Conservation (phyloP, 257 asterid species). For the Craterostigma plantagineum region DNA sequence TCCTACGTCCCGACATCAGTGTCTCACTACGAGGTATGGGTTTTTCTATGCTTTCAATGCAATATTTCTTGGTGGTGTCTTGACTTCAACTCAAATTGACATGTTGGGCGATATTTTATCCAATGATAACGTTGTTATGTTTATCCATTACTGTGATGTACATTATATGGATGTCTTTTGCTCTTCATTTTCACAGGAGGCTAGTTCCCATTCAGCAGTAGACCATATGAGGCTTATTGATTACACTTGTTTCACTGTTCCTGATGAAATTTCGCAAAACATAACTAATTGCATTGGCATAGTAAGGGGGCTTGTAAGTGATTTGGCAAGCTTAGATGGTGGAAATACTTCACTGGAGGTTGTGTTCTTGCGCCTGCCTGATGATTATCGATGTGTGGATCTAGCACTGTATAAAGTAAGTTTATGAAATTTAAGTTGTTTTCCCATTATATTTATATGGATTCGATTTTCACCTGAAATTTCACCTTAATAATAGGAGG, state of each 20-base stretch:
- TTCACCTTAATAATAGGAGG: slow-evolving; percentile 48
- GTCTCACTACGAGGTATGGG: slow-evolving; percentile 59
- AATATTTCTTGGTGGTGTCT: background rate
- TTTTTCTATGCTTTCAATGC: slow-evolving; percentile 8
- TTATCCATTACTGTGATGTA: no score
- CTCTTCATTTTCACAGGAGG: slow-evolving; percentile 26
- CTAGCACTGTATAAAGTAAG: slow-evolving; percentile 67
- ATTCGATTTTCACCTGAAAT: slow-evolving; percentile 10
- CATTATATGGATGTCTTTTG: slow-evolving; percentile 1
- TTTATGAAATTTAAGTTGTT: background rate
- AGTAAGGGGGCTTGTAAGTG: slow-evolving; percentile 42
- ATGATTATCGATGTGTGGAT: slow-evolving; percentile 69
- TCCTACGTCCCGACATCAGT: slow-evolving; percentile 38
- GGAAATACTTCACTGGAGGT: slow-evolving; percentile 33
- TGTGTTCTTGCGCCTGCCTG: slow-evolving; percentile 53
- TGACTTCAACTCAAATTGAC: background rate
- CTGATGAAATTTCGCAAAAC: slow-evolving; percentile 41
- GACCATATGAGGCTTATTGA: slow-evolving; percentile 32
- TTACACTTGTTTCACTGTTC: slow-evolving; percentile 56
- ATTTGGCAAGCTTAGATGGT: slow-evolving; percentile 24
- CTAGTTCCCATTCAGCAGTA: slow-evolving; percentile 12
- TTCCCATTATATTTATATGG: no score
- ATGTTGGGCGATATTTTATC: no score
- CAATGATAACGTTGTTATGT: no score
- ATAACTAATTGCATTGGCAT: slow-evolving; percentile 60